Conservation (phyloP, 2,329 filamentous ascomycete genomes). For the Trichoderma gracile region DNA sequence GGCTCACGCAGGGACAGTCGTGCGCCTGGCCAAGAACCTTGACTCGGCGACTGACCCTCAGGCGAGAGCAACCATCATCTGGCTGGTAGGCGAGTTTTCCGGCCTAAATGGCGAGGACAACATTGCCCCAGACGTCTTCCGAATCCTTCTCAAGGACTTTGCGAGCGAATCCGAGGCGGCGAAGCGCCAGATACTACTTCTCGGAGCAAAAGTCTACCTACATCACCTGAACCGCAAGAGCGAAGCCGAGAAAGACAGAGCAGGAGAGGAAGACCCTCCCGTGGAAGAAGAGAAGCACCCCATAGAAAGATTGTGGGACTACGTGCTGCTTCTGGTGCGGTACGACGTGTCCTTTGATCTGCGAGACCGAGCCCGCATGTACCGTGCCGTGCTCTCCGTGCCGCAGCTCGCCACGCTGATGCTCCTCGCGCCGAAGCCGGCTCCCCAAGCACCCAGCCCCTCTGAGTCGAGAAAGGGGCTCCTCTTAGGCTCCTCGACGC, state of each 20-base stretch:
- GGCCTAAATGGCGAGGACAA: slow-evolving; percentile 79
- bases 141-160: slow-evolving; percentile 85
- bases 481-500: slow-evolving; percentile 77
- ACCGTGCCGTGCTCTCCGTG: slow-evolving; percentile 77
- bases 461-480: slow-evolving; percentile 80
- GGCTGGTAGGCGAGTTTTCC: slow-evolving; percentile 94
- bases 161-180: slow-evolving; percentile 79
- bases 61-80: slow-evolving; percentile 91
- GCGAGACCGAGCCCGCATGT: slow-evolving; percentile 85
- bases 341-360: slow-evolving; percentile 96
- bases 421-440: slow-evolving; percentile 89
- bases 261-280: slow-evolving; percentile 37
- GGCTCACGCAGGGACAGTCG: slow-evolving; percentile 79
- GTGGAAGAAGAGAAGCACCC: slow-evolving; percentile 55
- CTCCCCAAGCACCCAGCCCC: slow-evolving; percentile 85
- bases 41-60: slow-evolving; percentile 85
- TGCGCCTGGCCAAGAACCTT: slow-evolving; percentile 85
- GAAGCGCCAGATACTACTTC: slow-evolving; percentile 85
- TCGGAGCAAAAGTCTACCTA: slow-evolving; percentile 95
- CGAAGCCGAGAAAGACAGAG: slow-evolving; percentile 42
- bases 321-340: slow-evolving; percentile 78
- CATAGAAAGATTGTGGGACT: slow-evolving; percentile 77
- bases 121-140: slow-evolving; percentile 87
- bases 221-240: slow-evolving; percentile 74
- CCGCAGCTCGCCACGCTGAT: slow-evolving; percentile 89